phyloP scores from a whole-genome alignment of 2,329 filamentous ascomycete genomes.

The Fusarium clavum region DNA sequence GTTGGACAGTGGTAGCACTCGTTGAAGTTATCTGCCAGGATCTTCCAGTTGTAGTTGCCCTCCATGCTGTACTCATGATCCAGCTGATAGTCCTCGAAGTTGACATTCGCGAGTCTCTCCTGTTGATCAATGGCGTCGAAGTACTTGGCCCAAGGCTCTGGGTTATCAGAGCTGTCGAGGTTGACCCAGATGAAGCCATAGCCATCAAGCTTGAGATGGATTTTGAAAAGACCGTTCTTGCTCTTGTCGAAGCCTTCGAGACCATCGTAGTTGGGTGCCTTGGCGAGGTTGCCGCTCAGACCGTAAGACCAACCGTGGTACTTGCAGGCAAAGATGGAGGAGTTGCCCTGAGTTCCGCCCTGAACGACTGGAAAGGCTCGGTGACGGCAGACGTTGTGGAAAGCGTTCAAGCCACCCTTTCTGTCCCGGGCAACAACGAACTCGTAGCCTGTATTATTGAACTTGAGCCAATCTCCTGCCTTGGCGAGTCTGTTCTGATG shows the following conservation, averaged over 20 bases:
- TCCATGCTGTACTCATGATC: conserved; percentile 67
- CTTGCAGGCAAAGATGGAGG: conserved; percentile 66
- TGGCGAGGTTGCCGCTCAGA: conserved; percentile 66
- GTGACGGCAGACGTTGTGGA: conserved; percentile 73
- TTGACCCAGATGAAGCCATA: conserved; percentile 70
- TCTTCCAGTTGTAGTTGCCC: conserved; percentile 70
- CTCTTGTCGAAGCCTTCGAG: conserved; percentile 66
- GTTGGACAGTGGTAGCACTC: conserved; percentile 52
- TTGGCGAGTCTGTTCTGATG: conserved; percentile 62
- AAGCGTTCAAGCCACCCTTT: conserved; percentile 63
- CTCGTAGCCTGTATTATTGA: conserved; percentile 64
- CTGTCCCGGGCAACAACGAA: conserved; percentile 58
- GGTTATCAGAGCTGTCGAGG: conserved; percentile 59
- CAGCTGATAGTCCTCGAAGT: conserved; percentile 63
- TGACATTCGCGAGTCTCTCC: conserved; percentile 49
- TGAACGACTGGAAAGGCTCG: conserved; percentile 67
- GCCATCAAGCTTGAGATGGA: conserved; percentile 63
- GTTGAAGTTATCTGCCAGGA: conserved; percentile 72
- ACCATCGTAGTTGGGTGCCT: conserved; percentile 66
- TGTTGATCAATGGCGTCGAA: conserved; percentile 61
- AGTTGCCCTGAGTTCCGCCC: conserved; percentile 58
- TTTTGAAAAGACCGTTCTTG: conserved; percentile 65
- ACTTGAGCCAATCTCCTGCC: conserved; percentile 67
- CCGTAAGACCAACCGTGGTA: conserved; percentile 73
- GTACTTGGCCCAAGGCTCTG: conserved; percentile 63